Percentiles rank a stretch among this genome's conserved stretches.
Evolutionary conservation across 2,329 filamentous ascomycete genomes (phyloP).

Genomic region (Amesomyces nigricolor): DNA sequence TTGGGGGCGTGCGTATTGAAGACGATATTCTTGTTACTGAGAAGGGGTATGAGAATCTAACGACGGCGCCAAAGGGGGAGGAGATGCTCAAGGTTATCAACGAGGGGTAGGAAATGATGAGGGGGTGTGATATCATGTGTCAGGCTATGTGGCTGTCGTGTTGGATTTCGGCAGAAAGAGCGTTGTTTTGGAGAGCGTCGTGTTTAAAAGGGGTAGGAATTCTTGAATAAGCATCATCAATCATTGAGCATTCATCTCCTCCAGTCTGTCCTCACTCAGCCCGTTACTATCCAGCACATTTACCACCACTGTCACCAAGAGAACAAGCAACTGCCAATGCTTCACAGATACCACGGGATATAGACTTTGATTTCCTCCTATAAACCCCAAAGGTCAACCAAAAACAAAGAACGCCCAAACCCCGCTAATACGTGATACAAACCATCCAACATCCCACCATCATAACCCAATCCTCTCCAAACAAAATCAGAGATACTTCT

Average conservation of each 20-base stretch:
- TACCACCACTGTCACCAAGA: too few species aligned
- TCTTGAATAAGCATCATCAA: too few species aligned
- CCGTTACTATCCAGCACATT: too few species aligned
- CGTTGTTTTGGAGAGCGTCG: too few species aligned
- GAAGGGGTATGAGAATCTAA: slow-evolving; percentile 76
- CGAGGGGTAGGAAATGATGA: slow-evolving; percentile 16
- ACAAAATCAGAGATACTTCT: slow-evolving; percentile 73
- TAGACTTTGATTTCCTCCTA: slow-evolving; percentile 9
- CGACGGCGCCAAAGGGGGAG: slow-evolving; percentile 68
- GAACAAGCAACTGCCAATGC: too few species aligned
- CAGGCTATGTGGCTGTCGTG: too few species aligned
- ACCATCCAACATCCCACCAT: slow-evolving; percentile 9
- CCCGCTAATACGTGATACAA: neutral
- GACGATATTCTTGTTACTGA: slow-evolving; percentile 80
- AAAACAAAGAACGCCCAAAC: neutral
- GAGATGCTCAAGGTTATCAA: slow-evolving; percentile 62
- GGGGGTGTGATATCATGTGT: neutral
- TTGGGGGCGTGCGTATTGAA: slow-evolving; percentile 90
- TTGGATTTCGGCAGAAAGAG: too few species aligned
- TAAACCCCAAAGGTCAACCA: neutral
- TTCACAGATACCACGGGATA: too few species aligned
- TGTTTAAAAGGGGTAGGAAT: too few species aligned
- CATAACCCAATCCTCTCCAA: neutral
- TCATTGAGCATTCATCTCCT: too few species aligned
- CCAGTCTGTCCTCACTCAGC: too few species aligned